Evolutionary conservation across 2,329 filamentous ascomycete species (phyloP).

Genomic region (Paramyrothecium sp.): DNA sequence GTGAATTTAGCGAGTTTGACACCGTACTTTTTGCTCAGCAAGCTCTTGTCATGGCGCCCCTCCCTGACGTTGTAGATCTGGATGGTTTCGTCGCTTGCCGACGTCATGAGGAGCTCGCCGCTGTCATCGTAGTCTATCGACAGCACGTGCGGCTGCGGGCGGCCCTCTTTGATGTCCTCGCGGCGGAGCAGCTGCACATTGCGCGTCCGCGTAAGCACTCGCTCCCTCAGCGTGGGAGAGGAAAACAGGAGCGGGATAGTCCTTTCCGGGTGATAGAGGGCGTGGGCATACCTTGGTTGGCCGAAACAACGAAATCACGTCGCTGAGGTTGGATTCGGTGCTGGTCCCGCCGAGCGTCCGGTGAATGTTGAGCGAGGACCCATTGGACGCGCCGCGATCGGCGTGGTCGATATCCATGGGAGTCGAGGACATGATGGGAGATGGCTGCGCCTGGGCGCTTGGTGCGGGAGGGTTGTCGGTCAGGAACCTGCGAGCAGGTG

Average conservation of each 20-base stretch:
- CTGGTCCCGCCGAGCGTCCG: slow-evolving; percentile 41
- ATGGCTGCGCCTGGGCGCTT: not conserved
- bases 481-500: not conserved
- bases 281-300: slow-evolving; percentile 67
- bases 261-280: not conserved
- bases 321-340: slow-evolving; percentile 66
- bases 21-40: slow-evolving; percentile 95
- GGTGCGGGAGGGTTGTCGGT: not conserved
- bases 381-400: slow-evolving; percentile 37
- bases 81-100: slow-evolving; percentile 90
- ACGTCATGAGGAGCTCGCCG: slow-evolving; percentile 87
- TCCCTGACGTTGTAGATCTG: slow-evolving; percentile 94
- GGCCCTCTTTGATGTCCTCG: slow-evolving; percentile 52
- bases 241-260: not conserved
- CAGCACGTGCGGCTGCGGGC: slow-evolving; percentile 64
- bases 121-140: slow-evolving; percentile 97
- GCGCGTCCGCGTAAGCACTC: not conserved
- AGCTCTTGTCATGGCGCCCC: slow-evolving; percentile 82
- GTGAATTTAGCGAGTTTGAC: slow-evolving; percentile 93
- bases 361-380: slow-evolving; percentile 48
- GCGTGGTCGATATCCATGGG: slow-evolving; percentile 57
- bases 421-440: slow-evolving; percentile 44
- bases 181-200: slow-evolving; percentile 53
- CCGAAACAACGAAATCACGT: slow-evolving; percentile 74
- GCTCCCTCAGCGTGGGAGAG: not conserved